Evolutionary conservation across 2,329 filamentous ascomycete genomes (phyloP).

Genomic region (Alternaria tenuissima): DNA sequence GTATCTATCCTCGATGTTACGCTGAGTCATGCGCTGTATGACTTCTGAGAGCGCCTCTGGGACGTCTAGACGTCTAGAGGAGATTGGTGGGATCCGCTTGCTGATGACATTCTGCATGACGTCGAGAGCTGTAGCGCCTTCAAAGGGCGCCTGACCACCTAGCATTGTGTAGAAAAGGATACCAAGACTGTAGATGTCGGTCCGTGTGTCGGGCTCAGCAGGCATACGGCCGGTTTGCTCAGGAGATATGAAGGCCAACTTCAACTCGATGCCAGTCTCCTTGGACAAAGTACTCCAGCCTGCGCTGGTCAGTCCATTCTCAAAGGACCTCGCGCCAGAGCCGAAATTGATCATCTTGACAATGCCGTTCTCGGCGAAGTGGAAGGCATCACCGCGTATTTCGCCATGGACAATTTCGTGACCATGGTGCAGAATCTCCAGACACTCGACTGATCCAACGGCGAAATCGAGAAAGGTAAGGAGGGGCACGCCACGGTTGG

Average conservation of each 20-base stretch:
- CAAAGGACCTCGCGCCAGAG: conserved; percentile 85
- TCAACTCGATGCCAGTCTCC: conserved; percentile 85
- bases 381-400: conserved; percentile 88
- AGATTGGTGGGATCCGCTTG: conserved; percentile 78
- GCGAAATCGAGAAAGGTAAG: conserved; percentile 88
- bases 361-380: conserved; percentile 77
- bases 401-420: conserved; percentile 89
- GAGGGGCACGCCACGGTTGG: conserved; percentile 70
- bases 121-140: conserved; percentile 81
- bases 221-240: conserved; percentile 95
- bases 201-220: conserved; percentile 84
- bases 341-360: conserved; percentile 88
- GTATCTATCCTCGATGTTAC: conserved; percentile 86
- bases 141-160: conserved; percentile 80
- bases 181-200: conserved; percentile 92
- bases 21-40: conserved; percentile 91
- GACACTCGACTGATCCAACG: conserved; percentile 83
- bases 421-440: conserved; percentile 91
- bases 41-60: conserved; percentile 83
- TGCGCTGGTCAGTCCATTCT: conserved; percentile 83
- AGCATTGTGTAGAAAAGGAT: conserved; percentile 81
- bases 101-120: conserved; percentile 90
- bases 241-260: conserved; percentile 89
- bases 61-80: conserved; percentile 79
- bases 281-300: conserved; percentile 86